Evolutionary conservation across 2,329 filamentous ascomycete genomes (phyloP).

Genomic region (Colletotrichum tanaceti): DNA sequence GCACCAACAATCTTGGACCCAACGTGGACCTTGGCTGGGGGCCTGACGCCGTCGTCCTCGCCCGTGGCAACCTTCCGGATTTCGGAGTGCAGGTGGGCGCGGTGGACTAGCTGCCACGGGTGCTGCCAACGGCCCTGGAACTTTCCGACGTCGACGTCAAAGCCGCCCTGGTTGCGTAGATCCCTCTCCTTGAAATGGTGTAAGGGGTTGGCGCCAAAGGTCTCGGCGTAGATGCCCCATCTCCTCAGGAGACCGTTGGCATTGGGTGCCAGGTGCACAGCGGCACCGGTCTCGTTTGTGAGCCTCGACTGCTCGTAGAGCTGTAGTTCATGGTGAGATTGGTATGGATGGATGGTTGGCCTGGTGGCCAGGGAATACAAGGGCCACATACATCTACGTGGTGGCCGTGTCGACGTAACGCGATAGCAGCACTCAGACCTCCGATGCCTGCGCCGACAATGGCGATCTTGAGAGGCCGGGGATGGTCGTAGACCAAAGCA

Average conservation of each 20-base stretch:
- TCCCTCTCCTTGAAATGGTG: conserved; percentile 50
- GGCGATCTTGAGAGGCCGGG: conserved; percentile 35
- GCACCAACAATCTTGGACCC: conserved; percentile 57
- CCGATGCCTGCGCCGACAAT: conserved; percentile 62
- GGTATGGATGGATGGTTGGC: background rate
- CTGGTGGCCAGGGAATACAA: background rate
- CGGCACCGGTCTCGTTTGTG: conserved; percentile 68
- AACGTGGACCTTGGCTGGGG: conserved; percentile 53
- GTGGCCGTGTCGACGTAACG: conserved; percentile 64
- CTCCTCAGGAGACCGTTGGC: conserved; percentile 65
- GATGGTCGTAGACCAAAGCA: conserved; percentile 39
- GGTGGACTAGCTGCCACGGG: conserved; percentile 62
- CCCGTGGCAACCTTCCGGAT: conserved; percentile 58
- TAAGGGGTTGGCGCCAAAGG: conserved; percentile 50
- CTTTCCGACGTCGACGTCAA: conserved; percentile 50
- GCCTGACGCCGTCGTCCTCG: conserved; percentile 50
- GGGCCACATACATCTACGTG: conserved; percentile 51
- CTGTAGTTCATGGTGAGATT: conserved; percentile 45
- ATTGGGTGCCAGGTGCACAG: conserved; percentile 73
- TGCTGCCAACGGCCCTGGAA: conserved; percentile 57
- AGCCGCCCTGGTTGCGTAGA: conserved; percentile 51
- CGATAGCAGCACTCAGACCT: conserved; percentile 64
- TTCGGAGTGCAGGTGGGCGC: conserved; percentile 62
- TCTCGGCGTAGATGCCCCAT: conserved; percentile 53
- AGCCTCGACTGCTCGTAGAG: conserved; percentile 68